Evolutionary conservation across 176 grass and related monocot genomes (phyloP).

Genomic region (Ampelocalamus luodianensis): DNA sequence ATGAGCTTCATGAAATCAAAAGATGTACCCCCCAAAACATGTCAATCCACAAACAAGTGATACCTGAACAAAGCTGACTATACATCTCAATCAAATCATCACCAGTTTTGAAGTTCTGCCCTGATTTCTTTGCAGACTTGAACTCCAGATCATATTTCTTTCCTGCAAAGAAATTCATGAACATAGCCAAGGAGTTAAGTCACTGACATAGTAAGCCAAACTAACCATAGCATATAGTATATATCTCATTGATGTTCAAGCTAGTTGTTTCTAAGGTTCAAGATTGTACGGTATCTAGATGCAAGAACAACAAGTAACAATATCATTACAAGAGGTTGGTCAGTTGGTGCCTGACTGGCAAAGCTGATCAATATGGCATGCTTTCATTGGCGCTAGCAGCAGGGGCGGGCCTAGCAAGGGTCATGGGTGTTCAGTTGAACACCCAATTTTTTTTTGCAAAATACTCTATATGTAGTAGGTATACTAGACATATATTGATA

Average conservation of each 20-base stretch:
- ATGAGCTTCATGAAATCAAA: constrained; percentile 26
- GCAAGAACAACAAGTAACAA: constrained; percentile 21
- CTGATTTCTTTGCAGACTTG: constrained; percentile 69
- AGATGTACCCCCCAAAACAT: not conserved
- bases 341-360: not conserved
- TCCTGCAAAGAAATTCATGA: constrained; percentile 55
- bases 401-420: too few species aligned
- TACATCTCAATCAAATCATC: constrained; percentile 96
- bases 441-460: too few species aligned
- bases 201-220: constrained; percentile 36
- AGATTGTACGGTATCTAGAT: not conserved
- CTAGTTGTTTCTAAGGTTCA: constrained; percentile 38
- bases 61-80: constrained; percentile 84
- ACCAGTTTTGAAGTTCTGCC: constrained; percentile 80
- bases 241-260: constrained; percentile 17
- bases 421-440: too few species aligned
- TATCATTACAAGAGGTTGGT: constrained; percentile 21
- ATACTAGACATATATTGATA: too few species aligned
- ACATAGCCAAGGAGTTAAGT: constrained; percentile 20
- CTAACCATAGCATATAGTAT: not conserved
- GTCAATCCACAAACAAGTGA: constrained; percentile 34
- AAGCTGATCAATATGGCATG: constrained; percentile 15
- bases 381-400: not conserved
- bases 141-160: constrained; percentile 98
- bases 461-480: too few species aligned